Evolutionary conservation across 2,329 filamentous ascomycete species (phyloP).

Genomic region (Ploettnerulaceae sp.): DNA sequence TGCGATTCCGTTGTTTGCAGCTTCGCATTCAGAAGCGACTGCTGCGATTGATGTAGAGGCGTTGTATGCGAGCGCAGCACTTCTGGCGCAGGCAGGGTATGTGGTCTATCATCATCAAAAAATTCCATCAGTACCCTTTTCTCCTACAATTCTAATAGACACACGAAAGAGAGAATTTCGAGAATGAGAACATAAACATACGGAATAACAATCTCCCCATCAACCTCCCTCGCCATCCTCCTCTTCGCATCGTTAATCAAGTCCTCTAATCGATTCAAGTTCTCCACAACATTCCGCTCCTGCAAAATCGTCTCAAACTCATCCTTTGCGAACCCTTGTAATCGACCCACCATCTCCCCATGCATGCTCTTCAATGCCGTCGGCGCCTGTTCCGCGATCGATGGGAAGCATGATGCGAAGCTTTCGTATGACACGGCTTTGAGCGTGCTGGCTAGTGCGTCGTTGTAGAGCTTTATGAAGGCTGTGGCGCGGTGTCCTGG

Average conservation of each 20-base stretch:
- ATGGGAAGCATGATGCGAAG: constrained; percentile 58
- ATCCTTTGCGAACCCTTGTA: constrained; percentile 46
- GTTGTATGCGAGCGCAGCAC: constrained; percentile 52
- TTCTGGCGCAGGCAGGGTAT: constrained; percentile 48
- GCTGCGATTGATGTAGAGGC: constrained; percentile 48
- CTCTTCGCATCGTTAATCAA: constrained; percentile 47
- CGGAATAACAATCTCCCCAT: neutral
- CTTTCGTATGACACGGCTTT: constrained; percentile 51
- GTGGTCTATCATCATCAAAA: constrained; percentile 34
- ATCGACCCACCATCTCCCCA: constrained; percentile 51
- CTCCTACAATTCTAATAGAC: no score
- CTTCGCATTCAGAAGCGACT: constrained; percentile 51
- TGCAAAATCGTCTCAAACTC: constrained; percentile 54
- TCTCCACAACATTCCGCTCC: constrained; percentile 48
- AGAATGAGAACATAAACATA: neutral
- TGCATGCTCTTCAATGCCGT: constrained; percentile 50
- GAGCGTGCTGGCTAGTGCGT: constrained; percentile 50
- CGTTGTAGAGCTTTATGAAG: constrained; percentile 49
- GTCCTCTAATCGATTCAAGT: constrained; percentile 55
- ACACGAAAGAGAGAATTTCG: neutral
- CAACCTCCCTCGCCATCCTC: constrained; percentile 15
- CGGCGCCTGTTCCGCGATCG: constrained; percentile 48
- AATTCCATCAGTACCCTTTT: neutral
- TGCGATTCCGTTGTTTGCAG: constrained; percentile 52
- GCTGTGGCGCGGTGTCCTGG: constrained; percentile 54